Evolutionary conservation across 257 asterid species (phyloP), one percentile per base, ranked within the genome.

Genomic region (Nicotiana sylvestris): DNA sequence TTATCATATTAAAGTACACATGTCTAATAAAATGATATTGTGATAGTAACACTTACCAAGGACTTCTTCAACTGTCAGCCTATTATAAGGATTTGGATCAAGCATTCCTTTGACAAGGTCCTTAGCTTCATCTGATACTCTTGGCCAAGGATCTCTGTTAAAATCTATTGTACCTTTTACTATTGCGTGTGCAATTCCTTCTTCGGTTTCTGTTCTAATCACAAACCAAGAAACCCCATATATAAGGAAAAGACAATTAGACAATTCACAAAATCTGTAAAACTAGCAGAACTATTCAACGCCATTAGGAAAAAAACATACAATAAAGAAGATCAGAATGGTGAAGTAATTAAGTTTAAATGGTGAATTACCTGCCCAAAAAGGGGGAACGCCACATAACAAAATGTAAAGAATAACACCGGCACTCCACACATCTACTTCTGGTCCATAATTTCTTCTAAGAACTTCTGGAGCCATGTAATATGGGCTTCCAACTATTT

Each of bases 391-490:
- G 4, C 98, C 98, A 82, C 97, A 94, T 12, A 94, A 84, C 60
- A 93, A 86, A 61, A 94, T 94, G 90, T 94, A 94, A 9, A 94
- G 97, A 86, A 93, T 94, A 68, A 94, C 93, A n/a, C 98, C 98
- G 0, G 95, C 87, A 86, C 98, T 93, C 98, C 98, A 94, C 11
- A 93, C 87, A 85, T 94, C 98, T 15, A 92, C 85, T 83, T 93
- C 97, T 56, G 89, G 83, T 67, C 97, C 94, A 83, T 94, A 94
- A 78, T 87, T 90, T 10, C 98, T 89, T 72, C 93, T 76, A 6
- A 94, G 91, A 27, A 94, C 97, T 89, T 94, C 98, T 0, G 98
- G 97, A 65, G 98, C 98, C 97, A 94, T 94, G 91, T 94, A 94
- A 76, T 94, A 94, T 12, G 98, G 98, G 83, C 98, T 94, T 84